These are phyloP conservation scores for Arabis hirsuta DNA, from an alignment of 345 rosid genomes.

Conservation along the genomic window DNA sequence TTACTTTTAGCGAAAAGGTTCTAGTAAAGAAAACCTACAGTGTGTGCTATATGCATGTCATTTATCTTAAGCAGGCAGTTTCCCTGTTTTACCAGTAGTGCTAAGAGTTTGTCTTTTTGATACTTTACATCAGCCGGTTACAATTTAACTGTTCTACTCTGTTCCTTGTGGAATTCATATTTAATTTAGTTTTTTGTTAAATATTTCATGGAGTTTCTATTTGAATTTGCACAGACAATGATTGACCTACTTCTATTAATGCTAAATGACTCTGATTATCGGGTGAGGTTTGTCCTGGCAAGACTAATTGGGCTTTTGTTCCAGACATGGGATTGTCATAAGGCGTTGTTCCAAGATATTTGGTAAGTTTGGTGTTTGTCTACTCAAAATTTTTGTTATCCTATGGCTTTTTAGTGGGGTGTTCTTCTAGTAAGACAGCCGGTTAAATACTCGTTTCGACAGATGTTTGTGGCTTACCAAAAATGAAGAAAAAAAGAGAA, in stretches of 20 bases:
- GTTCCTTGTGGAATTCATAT: slow-evolving; percentile 25
- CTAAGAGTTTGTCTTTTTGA: slow-evolving; percentile 23
- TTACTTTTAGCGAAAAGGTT: neutral
- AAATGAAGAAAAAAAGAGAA: neutral
- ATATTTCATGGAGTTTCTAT: slow-evolving; percentile 18
- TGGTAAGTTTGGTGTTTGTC: slow-evolving; percentile 62
- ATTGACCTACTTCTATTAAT: slow-evolving; percentile 68
- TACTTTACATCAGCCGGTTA: slow-evolving; percentile 20
- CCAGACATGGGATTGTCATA: slow-evolving; percentile 98
- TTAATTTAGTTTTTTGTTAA: slow-evolving; percentile 21
- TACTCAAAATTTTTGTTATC: slow-evolving; percentile 10
- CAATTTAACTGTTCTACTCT: slow-evolving; percentile 2
- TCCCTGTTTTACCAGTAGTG: slow-evolving; percentile 20
- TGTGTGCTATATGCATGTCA: slow-evolving; percentile 3
- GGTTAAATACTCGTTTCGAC: slow-evolving; percentile 23
- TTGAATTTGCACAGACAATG: slow-evolving; percentile 63
- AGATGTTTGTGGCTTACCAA: slow-evolving; percentile 6
- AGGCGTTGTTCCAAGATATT: slow-evolving; percentile 84
- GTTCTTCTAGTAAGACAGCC: slow-evolving; percentile 21
- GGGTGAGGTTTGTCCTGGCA: slow-evolving; percentile 75
- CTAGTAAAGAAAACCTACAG: slow-evolving; percentile 3
- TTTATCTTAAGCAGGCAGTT: slow-evolving; percentile 13
- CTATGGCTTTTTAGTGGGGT: slow-evolving; percentile 2
- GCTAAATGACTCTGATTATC: slow-evolving; percentile 86
- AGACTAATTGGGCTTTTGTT: slow-evolving; percentile 78